Evolutionary conservation across 169 alveolate species (phyloP), one percentile per base, ranked within the genome.

Genomic region (Eimeria tenella): DNA sequence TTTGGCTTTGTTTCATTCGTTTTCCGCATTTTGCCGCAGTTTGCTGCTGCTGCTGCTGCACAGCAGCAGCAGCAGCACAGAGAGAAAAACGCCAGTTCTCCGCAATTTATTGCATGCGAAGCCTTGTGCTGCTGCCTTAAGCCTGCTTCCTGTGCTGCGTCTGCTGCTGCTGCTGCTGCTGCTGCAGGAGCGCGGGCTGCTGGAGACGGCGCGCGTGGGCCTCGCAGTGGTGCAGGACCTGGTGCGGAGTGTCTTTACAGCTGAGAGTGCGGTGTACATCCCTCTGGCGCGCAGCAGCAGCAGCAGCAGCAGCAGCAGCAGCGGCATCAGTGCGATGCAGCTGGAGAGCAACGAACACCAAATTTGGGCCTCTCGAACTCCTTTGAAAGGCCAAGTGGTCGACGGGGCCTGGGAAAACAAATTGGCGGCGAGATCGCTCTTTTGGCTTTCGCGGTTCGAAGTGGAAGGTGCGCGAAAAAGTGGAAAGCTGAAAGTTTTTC

Each of bases 391-490:
- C 5, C 23, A 74, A 13, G 23, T 8, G 15, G 7, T 74, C 49
- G 86, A 74, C 7, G 62, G 86, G 25, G 86, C 86, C 2, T 74
- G 86, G 86, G 86, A 74, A 50, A 74, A 74, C 25, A 74, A 50
- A 50, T 50, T 74, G 56, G 86, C 86, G 5, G 86, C 86, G 25
- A 74, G 86, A 74, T 5, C 86, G n/a, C 4, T 74, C 15, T 74
- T 5, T 49, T 19, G 15, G 4, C 4, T 74, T 13, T 7, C 63
- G 5, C 3, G 21, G 3, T 74, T 74, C n/a, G 42, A 74, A 13
- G 62, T 13, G n/a, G 62, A 74, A 3, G 63, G 86, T 74, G 42
- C 23, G 86, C 2, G 21, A 70, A 50, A 11, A 3, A 70, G 52
- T 50, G 65, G 13, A 56, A 56, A 56, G 65, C 65, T 9, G 65